phyloP scores from a whole-genome alignment of 495 filamentous ascomycete genomes.

The Parathielavia hyrcaniae region DNA sequence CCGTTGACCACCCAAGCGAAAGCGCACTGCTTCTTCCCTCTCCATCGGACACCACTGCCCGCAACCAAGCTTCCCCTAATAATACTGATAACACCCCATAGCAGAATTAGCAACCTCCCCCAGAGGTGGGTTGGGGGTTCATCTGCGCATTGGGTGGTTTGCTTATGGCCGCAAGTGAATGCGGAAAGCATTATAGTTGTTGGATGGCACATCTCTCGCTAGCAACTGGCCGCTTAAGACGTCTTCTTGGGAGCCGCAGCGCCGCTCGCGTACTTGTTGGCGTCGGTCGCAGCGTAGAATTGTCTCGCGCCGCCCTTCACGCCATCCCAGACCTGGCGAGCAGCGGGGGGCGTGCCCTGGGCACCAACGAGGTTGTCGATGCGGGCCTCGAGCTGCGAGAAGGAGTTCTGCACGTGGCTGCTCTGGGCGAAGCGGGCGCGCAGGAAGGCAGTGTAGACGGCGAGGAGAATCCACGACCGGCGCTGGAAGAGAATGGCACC shows the following conservation, averaged over 20 bases:
- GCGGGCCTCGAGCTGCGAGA: slow-evolving; percentile 63
- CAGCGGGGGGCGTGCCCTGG: slow-evolving; percentile 80
- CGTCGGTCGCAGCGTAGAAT: slow-evolving; percentile 72
- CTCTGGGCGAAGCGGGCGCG: slow-evolving; percentile 87
- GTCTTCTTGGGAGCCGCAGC: slow-evolving; percentile 50
- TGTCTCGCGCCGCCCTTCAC: slow-evolving; percentile 68
- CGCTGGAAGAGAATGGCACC: slow-evolving; percentile 78
- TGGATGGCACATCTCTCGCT: background rate
- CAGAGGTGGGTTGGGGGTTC: background rate
- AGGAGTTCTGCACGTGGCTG: slow-evolving; percentile 76
- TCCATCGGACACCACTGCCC: background rate
- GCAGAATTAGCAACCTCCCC: background rate
- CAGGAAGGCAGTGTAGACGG: slow-evolving; percentile 85
- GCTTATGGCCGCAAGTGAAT: slow-evolving; percentile 15
- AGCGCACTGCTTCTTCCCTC: background rate
- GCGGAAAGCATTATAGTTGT: slow-evolving; percentile 20
- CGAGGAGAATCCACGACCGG: slow-evolving; percentile 81
- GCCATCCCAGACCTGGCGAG: slow-evolving; percentile 72
- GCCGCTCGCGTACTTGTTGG: slow-evolving; percentile 59
- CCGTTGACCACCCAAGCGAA: background rate
- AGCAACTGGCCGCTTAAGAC: slow-evolving; percentile 25
- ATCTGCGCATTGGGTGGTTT: background rate
- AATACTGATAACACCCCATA: background rate
- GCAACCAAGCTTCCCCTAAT: background rate
- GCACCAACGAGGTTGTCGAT: slow-evolving; percentile 76